Percentiles rank a stretch among this genome's conserved stretches.
phyloP scores from a whole-genome alignment of 768 basidiomycete genomes.

The Tephrocybe sp. region DNA sequence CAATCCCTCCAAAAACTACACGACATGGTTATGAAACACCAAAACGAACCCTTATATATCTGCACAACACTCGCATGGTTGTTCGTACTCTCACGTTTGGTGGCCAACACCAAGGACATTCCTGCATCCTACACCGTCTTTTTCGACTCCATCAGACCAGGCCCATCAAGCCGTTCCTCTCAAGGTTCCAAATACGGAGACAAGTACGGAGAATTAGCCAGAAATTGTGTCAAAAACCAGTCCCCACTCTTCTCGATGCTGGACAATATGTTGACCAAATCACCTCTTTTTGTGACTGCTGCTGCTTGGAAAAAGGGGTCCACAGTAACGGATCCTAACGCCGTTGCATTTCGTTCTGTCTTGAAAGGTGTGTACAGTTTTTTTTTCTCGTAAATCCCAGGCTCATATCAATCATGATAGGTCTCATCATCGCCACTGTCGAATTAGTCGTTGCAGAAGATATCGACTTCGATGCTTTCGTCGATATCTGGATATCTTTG shows the following conservation, averaged over 20 bases:
- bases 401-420: constrained; percentile 33
- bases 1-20: constrained; percentile 65
- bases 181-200: constrained; percentile 39
- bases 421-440: constrained; percentile 70
- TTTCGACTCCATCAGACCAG: constrained; percentile 48
- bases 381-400: not conserved
- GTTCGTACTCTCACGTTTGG: constrained; percentile 70
- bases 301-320: constrained; percentile 69
- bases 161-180: constrained; percentile 33
- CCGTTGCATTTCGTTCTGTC: constrained; percentile 76
- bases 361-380: constrained; percentile 62
- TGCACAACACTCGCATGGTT: constrained; percentile 84
- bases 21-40: constrained; percentile 56
- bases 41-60: constrained; percentile 57
- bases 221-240: constrained; percentile 53
- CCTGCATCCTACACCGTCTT: constrained; percentile 54
- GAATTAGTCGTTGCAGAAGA: constrained; percentile 75
- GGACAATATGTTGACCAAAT: constrained; percentile 56
- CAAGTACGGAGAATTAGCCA: constrained; percentile 52
- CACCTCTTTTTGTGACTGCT: constrained; percentile 75
- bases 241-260: constrained; percentile 60
- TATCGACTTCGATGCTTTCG: constrained; percentile 69
- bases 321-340: constrained; percentile 70
- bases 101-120: constrained; percentile 46
- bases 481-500: constrained; percentile 77